These are phyloP conservation scores for Cryphonectria naterciae DNA, from an alignment of 2,329 filamentous ascomycete species.

Conservation along the genomic window DNA sequence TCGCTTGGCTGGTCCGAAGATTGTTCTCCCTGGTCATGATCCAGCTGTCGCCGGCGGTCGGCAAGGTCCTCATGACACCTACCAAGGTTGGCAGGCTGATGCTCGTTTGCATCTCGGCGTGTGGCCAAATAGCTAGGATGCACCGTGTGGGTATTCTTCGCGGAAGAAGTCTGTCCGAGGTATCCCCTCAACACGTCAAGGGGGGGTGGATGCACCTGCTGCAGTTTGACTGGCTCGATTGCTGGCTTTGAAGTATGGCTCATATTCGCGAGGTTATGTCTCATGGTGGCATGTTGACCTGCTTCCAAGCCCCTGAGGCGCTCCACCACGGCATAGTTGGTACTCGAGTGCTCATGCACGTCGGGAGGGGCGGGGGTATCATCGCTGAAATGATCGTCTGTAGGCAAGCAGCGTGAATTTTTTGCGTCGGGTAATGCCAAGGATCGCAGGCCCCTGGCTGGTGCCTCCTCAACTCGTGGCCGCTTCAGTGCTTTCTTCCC, in stretches of 20 bases:
- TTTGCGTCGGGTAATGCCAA: neutral
- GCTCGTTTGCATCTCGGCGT: neutral
- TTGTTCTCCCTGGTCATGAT: neutral
- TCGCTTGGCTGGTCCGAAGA: conserved; percentile 6
- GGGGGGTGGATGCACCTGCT: neutral
- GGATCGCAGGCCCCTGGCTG: neutral
- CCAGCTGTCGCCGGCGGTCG: neutral
- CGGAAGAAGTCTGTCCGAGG: neutral
- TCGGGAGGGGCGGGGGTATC: conserved; percentile 5
- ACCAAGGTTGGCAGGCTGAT: neutral
- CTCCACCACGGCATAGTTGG: neutral
- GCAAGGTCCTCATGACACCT: neutral
- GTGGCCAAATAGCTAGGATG: neutral
- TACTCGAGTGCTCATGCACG: neutral
- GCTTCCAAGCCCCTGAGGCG: neutral
- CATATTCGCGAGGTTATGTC: no score
- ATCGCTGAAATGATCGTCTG: conserved; percentile 2
- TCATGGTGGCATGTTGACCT: neutral
- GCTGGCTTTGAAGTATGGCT: neutral
- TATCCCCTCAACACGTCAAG: neutral
- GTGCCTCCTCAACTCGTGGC: neutral
- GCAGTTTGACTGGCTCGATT: neutral
- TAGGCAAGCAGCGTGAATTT: neutral
- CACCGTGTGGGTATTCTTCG: neutral
- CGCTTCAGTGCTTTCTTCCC: neutral